Evolutionary conservation across 1,284 basidiomycete species (phyloP), one percentile per base, ranked within the genome.

Genomic region (Vanrija sp.): DNA sequence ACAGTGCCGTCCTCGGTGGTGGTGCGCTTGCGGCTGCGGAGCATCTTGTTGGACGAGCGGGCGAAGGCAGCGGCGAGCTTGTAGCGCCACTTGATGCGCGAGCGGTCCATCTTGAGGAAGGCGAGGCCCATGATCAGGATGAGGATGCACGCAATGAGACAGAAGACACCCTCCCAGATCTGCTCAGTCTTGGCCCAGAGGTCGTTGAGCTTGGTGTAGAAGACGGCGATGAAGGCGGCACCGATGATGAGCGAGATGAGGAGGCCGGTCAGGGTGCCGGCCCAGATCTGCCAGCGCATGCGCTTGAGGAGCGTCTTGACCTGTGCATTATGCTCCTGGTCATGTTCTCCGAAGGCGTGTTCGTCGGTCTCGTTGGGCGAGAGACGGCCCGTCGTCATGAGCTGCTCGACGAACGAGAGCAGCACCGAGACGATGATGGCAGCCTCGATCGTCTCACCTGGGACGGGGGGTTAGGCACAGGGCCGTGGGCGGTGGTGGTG

Each of bases 51-150:
- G 47, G 54, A 54, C 15, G 29, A 38, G 19, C 23, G 9, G 8
- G 85, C 82, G 75, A 95, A 94, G 0, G 91, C 87, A 34, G 80
- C 80, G 55, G 85, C 81, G 47, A 97, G 84, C 80, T 94, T 95
- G 68, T 90, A 77, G 60, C 89, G 84, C 93, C 92, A 97, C 75
- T 90, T 91, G 21, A 86, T 82, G 71, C 91, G 89, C 12, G 91
- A 87, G 63, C 81, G 80, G 66, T 78, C 75, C 75, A 78, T 76
- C 57, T 73, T 75, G 64, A 88, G 80, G 83, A 89, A 88, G 16
- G 85, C 84, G 39, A 89, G 70, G 14, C 86, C 87, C 86, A 90
- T 89, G 62, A 85, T 74, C 67, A 86, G 86, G 65, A 96, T 93
- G 82, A 95, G 85, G 66, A 91, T 59, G 8, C 85, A 76, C 0